Evolutionary conservation across 495 filamentous ascomycete species (phyloP), one percentile per base, ranked within the genome.

Genomic region (Penicillium herquei): DNA sequence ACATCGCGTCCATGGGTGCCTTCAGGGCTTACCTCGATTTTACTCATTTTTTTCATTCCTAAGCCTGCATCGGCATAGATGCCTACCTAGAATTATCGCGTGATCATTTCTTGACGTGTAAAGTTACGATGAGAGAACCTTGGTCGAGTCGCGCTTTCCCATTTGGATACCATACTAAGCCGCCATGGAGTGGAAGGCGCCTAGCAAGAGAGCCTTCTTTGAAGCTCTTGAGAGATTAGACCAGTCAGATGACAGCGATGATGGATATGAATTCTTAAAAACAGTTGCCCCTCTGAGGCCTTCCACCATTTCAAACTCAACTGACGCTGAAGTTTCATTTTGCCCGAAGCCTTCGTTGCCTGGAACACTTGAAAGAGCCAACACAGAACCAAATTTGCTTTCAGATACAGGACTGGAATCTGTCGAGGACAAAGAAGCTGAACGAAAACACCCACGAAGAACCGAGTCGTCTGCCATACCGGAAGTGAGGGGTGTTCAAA

Each of bases 161-260:
- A 16, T 21, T 63, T 48, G 44, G 54, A 55, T 42, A 43, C 60
- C 58, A 35, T 58, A 64, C 57, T 52, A 60, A 51, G 32, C 50
- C 14, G 42, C 58, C 21, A 70, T 72, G 60, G 39, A 47, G 51
- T 39, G 53, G 40, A 54, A 37, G 48, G 52, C 30, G 7, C 17
- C 34, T 39, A 67, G 37, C 68, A 71, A 57, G 78, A 76, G 56
- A 58, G 64, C 55, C 30, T 80, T 81, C 54, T 84, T 84, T 56
- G 54, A 62, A 14, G 67, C 69, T 9, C 70, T 84, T 6, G 76
- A 79, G 32, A 55, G 63, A 14, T 64, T 85, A 31, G 78, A 80
- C 59, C 52, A 73, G 11, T 59, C 63, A 6, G 76, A 81, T 45
- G 67, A 74, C 14, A 49, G 52, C 13, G 49, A 59, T 10, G 52